These are phyloP conservation scores for Teratosphaeria pseudoeucalypti DNA, from an alignment of 2,329 filamentous ascomycete genomes.

Conservation along the genomic window DNA sequence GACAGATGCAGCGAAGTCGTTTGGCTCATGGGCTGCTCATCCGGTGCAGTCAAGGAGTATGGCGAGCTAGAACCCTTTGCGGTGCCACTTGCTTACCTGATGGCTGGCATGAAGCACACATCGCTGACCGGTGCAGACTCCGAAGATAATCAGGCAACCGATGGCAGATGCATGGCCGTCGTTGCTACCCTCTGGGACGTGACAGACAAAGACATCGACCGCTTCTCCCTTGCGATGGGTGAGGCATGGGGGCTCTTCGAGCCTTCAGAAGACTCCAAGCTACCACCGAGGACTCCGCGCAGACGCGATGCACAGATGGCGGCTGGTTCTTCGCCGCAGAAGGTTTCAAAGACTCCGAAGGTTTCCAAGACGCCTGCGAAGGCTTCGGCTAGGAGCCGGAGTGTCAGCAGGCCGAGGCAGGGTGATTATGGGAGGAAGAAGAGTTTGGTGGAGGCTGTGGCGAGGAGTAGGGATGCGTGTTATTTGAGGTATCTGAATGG, in stretches of 20 bases:
- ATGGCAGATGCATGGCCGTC: conserved; percentile 50
- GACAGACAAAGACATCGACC: conserved; percentile 93
- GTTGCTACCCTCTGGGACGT: conserved; percentile 96
- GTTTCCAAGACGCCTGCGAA: conserved; percentile 18
- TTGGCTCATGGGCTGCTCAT: conserved; percentile 90
- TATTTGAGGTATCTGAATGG: conserved; percentile 85
- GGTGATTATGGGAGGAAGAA: conserved; percentile 25
- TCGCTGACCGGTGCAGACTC: background rate
- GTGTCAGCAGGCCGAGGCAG: conserved; percentile 10
- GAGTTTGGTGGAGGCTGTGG: conserved; percentile 69
- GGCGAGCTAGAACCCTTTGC: conserved; percentile 88
- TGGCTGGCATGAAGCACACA: conserved; percentile 52
- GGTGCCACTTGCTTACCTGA: conserved; percentile 82
- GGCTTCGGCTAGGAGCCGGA: conserved; percentile 9
- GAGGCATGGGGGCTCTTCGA: conserved; percentile 72
- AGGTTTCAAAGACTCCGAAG: conserved; percentile 24
- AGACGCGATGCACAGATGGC: conserved; percentile 13
- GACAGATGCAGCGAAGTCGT: conserved; percentile 36
- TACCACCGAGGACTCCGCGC: conserved; percentile 18
- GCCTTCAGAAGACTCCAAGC: conserved; percentile 9
- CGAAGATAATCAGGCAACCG: background rate
- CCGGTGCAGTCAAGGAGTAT: conserved; percentile 65
- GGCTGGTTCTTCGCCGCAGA: conserved; percentile 19
- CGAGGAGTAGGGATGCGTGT: conserved; percentile 64
- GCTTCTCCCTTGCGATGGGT: conserved; percentile 69